Percentiles rank a stretch among this genome's conserved stretches.
Evolutionary conservation across 2,329 filamentous ascomycete species (phyloP).

Genomic region (Nothophoma quercina): DNA sequence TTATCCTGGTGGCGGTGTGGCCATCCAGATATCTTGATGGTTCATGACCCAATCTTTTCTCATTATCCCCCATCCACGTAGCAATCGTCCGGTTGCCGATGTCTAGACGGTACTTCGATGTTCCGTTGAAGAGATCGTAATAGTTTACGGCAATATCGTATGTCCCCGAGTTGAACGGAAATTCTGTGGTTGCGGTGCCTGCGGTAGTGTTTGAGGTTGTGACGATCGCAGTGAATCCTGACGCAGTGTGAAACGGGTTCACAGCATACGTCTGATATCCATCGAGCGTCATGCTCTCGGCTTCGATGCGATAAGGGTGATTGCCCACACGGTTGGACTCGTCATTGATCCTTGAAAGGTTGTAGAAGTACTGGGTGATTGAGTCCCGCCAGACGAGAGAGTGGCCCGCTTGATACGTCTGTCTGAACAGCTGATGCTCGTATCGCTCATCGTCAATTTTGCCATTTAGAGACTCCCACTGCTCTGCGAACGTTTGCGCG

Average conservation of each 20-base stretch:
- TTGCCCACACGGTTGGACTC: slow-evolving; percentile 63
- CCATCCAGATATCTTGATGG: slow-evolving; percentile 68
- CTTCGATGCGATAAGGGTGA: slow-evolving; percentile 73
- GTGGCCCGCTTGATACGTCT: slow-evolving; percentile 73
- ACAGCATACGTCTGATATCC: slow-evolving; percentile 65
- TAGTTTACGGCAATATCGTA: slow-evolving; percentile 74
- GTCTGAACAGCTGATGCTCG: slow-evolving; percentile 64
- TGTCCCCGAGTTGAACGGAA: slow-evolving; percentile 60
- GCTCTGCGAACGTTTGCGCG: slow-evolving; percentile 64
- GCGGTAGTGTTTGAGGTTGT: slow-evolving; percentile 61
- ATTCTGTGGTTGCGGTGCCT: slow-evolving; percentile 57
- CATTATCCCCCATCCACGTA: slow-evolving; percentile 66
- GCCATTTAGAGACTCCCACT: slow-evolving; percentile 64
- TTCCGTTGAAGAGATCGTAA: slow-evolving; percentile 68
- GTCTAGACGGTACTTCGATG: slow-evolving; percentile 62
- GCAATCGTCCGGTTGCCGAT: slow-evolving; percentile 64
- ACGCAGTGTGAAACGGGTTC: slow-evolving; percentile 67
- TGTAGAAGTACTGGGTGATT: slow-evolving; percentile 70
- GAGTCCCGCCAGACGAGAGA: slow-evolving; percentile 74
- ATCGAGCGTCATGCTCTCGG: slow-evolving; percentile 68
- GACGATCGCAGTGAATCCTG: slow-evolving; percentile 63
- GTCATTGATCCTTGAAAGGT: slow-evolving; percentile 68
- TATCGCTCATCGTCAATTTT: slow-evolving; percentile 68
- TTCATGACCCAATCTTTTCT: slow-evolving; percentile 66
- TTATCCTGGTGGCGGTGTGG: slow-evolving; percentile 69